Evolutionary conservation across 2,329 filamentous ascomycete genomes (phyloP).

Genomic region (Neoarthrinium moseri): DNA sequence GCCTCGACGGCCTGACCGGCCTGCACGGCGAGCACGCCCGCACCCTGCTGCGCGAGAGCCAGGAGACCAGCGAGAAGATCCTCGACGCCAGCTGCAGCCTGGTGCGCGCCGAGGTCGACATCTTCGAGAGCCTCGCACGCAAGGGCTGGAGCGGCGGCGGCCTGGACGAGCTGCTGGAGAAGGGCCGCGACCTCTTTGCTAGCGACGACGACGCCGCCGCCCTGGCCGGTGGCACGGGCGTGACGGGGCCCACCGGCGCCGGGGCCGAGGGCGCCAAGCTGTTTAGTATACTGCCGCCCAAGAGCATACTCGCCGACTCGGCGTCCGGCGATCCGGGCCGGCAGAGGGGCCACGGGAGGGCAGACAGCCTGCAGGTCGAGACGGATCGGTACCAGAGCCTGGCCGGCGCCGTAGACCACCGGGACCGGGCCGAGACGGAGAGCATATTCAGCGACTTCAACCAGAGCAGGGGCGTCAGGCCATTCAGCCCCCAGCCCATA

Average conservation of each 20-base stretch:
- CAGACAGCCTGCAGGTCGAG: constrained; percentile 55
- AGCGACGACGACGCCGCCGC: constrained; percentile 29
- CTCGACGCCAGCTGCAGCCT: constrained; percentile 65
- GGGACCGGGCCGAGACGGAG: constrained; percentile 39
- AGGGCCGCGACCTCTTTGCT: constrained; percentile 61
- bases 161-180: constrained; percentile 64
- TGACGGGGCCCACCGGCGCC: constrained; percentile 28
- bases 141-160: constrained; percentile 69
- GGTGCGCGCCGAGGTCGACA: constrained; percentile 67
- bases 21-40: constrained; percentile 62
- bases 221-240: constrained; percentile 13
- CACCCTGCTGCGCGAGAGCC: constrained; percentile 59
- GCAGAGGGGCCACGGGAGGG: constrained; percentile 37
- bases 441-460: constrained; percentile 57
- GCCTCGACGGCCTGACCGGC: constrained; percentile 61
- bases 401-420: constrained; percentile 42
- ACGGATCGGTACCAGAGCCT: constrained; percentile 58
- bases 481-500: constrained; percentile 58
- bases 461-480: constrained; percentile 51
- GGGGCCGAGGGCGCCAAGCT: constrained; percentile 45
- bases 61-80: constrained; percentile 62
- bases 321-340: constrained; percentile 34
- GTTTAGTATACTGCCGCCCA: constrained; percentile 64
- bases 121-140: constrained; percentile 64
- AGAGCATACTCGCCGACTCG: constrained; percentile 59